Conservation (phyloP, 2,329 filamentous ascomycete species). For the Keithomyces neogunnii region DNA sequence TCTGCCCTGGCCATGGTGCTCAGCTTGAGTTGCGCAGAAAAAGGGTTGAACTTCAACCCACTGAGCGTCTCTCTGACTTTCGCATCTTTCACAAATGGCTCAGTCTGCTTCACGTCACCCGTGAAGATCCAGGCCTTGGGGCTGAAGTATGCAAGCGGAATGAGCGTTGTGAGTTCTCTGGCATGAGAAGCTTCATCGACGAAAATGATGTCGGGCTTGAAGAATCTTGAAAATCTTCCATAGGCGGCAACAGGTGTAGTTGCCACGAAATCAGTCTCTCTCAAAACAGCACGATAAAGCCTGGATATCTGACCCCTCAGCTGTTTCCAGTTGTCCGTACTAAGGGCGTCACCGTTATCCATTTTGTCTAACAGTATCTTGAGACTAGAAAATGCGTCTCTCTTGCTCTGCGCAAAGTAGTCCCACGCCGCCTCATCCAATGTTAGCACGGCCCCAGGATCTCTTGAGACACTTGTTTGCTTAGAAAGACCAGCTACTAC, state of each 20-base stretch:
- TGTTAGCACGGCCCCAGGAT: slow-evolving; percentile 24
- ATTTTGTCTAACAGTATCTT: slow-evolving; percentile 26
- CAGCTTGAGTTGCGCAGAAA: slow-evolving; percentile 22
- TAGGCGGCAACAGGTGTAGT: slow-evolving; percentile 37
- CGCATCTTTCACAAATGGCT: slow-evolving; percentile 29
- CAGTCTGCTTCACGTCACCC: slow-evolving; percentile 36
- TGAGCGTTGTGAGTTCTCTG: slow-evolving; percentile 35
- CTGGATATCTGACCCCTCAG: slow-evolving; percentile 22
- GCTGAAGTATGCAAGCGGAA: slow-evolving; percentile 33
- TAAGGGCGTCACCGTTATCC: slow-evolving; percentile 17
- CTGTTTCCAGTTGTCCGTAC: slow-evolving; percentile 17
- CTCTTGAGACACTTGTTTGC: slow-evolving; percentile 7
- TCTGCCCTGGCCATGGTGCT: slow-evolving; percentile 32
- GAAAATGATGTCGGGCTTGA: slow-evolving; percentile 76
- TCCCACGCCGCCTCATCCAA: slow-evolving; percentile 36
- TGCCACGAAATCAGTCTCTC: slow-evolving; percentile 33
- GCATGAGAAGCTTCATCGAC: slow-evolving; percentile 60
- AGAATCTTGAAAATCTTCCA: slow-evolving; percentile 37
- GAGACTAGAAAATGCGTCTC: slow-evolving; percentile 23
- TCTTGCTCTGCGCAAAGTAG: slow-evolving; percentile 25
- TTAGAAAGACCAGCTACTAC: slow-evolving; percentile 16
- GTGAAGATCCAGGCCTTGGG: slow-evolving; percentile 36
- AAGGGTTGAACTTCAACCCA: slow-evolving; percentile 21
- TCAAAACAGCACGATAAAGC: slow-evolving; percentile 30
- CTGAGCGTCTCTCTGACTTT: slow-evolving; percentile 10